Evolutionary conservation across 192 early-diverging fungal genomes (phyloP), one percentile per base, ranked within the genome.

Genomic region (Rhizophagus sp.): DNA sequence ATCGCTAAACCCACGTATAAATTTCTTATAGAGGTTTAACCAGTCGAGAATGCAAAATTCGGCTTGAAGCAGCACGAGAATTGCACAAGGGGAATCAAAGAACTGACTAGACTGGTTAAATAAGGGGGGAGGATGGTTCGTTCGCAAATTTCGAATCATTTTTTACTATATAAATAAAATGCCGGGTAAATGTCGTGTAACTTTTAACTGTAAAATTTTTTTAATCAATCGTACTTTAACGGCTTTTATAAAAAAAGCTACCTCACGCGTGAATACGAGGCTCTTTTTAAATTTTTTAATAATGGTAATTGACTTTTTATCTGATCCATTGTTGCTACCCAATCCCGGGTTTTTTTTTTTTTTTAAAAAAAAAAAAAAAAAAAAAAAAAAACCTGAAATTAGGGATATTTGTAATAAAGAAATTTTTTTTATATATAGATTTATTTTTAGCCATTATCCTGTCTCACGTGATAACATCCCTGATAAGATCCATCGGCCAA

Each of bases 161-260:
- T 41, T 66, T 67, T 57, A 57, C 3, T 57, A 57, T 57, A 57
- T 67, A 67, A 67, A 67, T 33, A 67, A 67, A 67, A 27, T 67
- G 65, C 65, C 65, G 65, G 65, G 27, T 24, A 27, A 67, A 67
- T 67, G 65, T 67, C 65, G 65, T 67, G 65, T 67, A 67, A 67
- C 65, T 57, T 57, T 47, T 57, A 52, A 57, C 52, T 57, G 52
- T 57, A 33, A 66, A 19, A 34, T 17, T 57, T 57, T 57, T 57
- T 22, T 22, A 22, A 22, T 57, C 15, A 22, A 17, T 57, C 19
- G 15, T 19, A 57, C 52, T 57, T 57, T 57, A 6, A 57, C 52
- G 52, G 52, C 52, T 57, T 57, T 57, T 57, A 57, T 57, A 57
- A 57, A 57, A 57, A 57, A 57, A 57, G 52, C 52, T 57, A 57